Percentiles rank a stretch among this genome's conserved stretches.
Conservation (phyloP, 1,139 yeast genomes). For the Sugiyamaella japonica region DNA sequence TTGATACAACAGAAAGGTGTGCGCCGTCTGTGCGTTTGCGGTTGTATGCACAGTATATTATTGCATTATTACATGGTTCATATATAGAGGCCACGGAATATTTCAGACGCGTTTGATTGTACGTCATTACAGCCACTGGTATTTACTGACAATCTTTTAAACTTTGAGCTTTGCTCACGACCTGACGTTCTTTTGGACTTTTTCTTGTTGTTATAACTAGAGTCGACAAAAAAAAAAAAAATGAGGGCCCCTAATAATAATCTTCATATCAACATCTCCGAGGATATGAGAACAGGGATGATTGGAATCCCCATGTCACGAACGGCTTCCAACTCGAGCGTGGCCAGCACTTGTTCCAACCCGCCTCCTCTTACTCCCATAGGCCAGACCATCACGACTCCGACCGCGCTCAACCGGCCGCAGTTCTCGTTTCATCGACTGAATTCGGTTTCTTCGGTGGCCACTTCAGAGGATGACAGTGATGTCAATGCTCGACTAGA, state of each 20-base stretch:
- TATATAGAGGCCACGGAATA: too few relatives aligned
- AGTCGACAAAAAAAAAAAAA: too few relatives aligned
- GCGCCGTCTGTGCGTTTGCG: too few relatives aligned
- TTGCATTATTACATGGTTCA: too few relatives aligned
- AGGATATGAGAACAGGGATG: slow-evolving; percentile 3
- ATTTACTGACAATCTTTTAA: too few relatives aligned
- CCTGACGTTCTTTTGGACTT: too few relatives aligned
- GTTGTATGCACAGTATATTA: too few relatives aligned
- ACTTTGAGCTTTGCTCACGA: too few relatives aligned
- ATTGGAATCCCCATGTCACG: slow-evolving; percentile 23
- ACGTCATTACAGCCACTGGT: too few relatives aligned
- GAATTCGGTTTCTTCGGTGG: slow-evolving; percentile 34
- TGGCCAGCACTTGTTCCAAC: slow-evolving; percentile 11
- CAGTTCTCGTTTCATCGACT: slow-evolving; percentile 29
- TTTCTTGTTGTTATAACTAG: too few relatives aligned
- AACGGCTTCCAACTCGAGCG: slow-evolving; percentile 22
- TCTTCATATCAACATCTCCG: slow-evolving; percentile 10
- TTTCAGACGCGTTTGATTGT: too few relatives aligned
- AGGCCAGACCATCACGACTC: slow-evolving; percentile 22
- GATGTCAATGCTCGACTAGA: slow-evolving; percentile 22
- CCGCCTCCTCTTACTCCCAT: slow-evolving; percentile 26
- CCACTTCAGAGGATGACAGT: slow-evolving; percentile 36
- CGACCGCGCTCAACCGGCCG: slow-evolving; percentile 7
- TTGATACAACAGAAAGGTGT: too few relatives aligned
- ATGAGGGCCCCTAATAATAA: slow-evolving; percentile 9